A percentile compares a stretch with the other conserved stretches of the same genome.
phyloP scores from a whole-genome alignment of 2,329 filamentous ascomycete species.

The Cladosporium colombiae region DNA sequence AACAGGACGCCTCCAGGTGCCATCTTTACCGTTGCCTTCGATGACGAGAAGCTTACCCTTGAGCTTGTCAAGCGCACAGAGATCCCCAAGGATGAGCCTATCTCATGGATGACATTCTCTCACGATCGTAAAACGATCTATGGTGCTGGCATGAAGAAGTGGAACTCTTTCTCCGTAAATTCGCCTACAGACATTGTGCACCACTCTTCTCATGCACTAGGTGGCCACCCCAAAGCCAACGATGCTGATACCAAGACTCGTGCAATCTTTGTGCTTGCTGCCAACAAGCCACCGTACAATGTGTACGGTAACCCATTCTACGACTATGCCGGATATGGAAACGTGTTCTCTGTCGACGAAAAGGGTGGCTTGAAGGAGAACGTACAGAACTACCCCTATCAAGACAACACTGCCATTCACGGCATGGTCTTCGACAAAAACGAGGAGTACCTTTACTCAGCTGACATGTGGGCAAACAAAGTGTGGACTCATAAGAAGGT shows the following conservation, averaged over 20 bases:
- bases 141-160: constrained; percentile 90
- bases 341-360: constrained; percentile 64
- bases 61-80: constrained; percentile 76
- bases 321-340: constrained; percentile 77
- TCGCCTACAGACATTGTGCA: constrained; percentile 76
- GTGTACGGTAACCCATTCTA: constrained; percentile 94
- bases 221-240: constrained; percentile 69
- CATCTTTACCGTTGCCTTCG: constrained; percentile 86
- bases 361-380: constrained; percentile 62
- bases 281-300: constrained; percentile 72
- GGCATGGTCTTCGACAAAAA: constrained; percentile 78
- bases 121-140: constrained; percentile 83
- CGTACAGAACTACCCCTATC: constrained; percentile 73
- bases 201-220: constrained; percentile 72
- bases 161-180: constrained; percentile 77
- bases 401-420: constrained; percentile 70
- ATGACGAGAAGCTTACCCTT: constrained; percentile 75
- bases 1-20: constrained; percentile 73
- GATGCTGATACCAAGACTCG: constrained; percentile 75
- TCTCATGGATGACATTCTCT: constrained; percentile 86
- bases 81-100: constrained; percentile 80
- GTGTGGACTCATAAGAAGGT: constrained; percentile 80
- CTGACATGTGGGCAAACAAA: constrained; percentile 75
- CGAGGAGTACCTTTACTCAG: constrained; percentile 76
- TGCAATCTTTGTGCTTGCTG: constrained; percentile 84